These are phyloP conservation scores for Spathaspora sp. DNA, from an alignment of 805 yeast species.

Conservation along the genomic window DNA sequence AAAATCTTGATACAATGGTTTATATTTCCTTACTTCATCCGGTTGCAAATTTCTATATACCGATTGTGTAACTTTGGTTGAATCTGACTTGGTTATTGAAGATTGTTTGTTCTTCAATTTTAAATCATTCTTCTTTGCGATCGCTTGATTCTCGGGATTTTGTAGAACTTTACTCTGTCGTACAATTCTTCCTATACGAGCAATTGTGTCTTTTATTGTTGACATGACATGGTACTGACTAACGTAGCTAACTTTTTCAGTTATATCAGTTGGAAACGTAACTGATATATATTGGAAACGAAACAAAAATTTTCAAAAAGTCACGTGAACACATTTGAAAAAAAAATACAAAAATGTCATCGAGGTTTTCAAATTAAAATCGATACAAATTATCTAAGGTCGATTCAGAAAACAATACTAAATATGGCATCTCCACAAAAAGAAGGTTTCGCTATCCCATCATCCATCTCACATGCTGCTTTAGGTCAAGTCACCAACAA, in stretches of 20 bases:
- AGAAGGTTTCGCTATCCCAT: slow-evolving; percentile 86
- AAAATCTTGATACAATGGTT: slow-evolving; percentile 9
- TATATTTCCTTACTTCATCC: not conserved
- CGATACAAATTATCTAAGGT: not conserved
- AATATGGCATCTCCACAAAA: slow-evolving; percentile 52
- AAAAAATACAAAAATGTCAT: not conserved
- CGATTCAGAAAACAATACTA: not conserved
- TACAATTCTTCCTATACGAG: slow-evolving; percentile 29
- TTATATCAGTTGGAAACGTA: not conserved
- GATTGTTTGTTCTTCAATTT: not conserved
- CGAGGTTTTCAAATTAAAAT: not conserved
- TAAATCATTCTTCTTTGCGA: not conserved
- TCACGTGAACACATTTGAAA: not conserved
- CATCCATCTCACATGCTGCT: slow-evolving; percentile 68
- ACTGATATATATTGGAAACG: not conserved
- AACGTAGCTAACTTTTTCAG: not conserved
- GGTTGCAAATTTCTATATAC: slow-evolving; percentile 4
- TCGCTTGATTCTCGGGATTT: not conserved
- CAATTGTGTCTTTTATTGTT: slow-evolving; percentile 30
- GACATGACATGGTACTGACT: slow-evolving; percentile 16
- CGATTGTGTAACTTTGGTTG: not conserved
- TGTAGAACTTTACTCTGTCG: slow-evolving; percentile 20
- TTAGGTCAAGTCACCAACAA: slow-evolving; percentile 69
- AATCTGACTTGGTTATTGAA: not conserved
- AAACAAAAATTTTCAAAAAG: not conserved